phyloP scores from a whole-genome alignment of 768 basidiomycete genomes.

The Rhizopogon salebrosus region DNA sequence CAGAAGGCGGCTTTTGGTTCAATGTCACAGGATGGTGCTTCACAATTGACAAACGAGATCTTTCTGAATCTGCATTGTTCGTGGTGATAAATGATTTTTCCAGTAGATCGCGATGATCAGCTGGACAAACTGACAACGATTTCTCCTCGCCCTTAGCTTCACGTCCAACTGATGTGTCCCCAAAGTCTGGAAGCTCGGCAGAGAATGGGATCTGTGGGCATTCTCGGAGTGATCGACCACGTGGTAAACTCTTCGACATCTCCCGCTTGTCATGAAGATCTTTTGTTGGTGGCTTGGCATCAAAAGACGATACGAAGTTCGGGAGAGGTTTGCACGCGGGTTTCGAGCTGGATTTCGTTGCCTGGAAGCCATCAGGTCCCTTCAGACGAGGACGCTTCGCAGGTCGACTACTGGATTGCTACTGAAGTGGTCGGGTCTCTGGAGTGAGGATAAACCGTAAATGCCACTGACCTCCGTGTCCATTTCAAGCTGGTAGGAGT shows the following conservation, averaged over 20 bases:
- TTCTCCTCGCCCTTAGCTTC: not conserved
- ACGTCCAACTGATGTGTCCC: not conserved
- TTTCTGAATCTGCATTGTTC: not conserved
- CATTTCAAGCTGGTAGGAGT: not conserved
- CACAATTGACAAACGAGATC: not conserved
- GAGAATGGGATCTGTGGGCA: conserved; percentile 17
- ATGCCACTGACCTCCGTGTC: conserved; percentile 5
- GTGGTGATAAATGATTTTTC: not conserved
- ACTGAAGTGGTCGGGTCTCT: not conserved
- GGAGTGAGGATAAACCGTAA: not conserved
- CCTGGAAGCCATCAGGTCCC: conserved; percentile 27
- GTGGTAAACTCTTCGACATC: not conserved
- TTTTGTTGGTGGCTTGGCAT: not conserved
- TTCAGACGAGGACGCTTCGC: conserved; percentile 6
- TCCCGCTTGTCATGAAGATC: not conserved
- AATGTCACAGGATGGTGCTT: not conserved
- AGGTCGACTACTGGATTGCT: not conserved
- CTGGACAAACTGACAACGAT: not conserved
- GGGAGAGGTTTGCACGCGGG: conserved; percentile 9
- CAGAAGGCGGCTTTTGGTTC: not conserved
- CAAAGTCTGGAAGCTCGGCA: not conserved
- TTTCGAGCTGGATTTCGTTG: conserved; percentile 17
- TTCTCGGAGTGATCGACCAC: conserved; percentile 3
- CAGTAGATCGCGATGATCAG: not conserved
- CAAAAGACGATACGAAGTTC: conserved; percentile 26